phyloP scores from a whole-genome alignment of 306 rosid species.

The Biancaea sappan region DNA sequence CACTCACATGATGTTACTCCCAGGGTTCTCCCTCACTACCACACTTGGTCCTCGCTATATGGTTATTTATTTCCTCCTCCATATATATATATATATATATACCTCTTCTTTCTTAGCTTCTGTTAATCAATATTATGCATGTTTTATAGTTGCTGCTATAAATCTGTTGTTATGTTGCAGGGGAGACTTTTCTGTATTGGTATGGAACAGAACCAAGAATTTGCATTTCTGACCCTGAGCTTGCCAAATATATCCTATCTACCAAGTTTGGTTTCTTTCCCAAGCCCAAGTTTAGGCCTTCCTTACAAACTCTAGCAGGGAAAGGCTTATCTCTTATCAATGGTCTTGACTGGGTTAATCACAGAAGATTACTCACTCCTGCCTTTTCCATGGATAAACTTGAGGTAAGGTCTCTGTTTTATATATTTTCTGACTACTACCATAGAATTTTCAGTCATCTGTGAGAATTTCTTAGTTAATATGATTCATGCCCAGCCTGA shows the following conservation, averaged over 20 bases:
- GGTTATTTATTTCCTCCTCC: constrained; percentile 21
- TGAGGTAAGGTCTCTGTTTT: no score
- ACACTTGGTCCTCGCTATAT: constrained; percentile 38
- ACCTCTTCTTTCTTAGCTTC: neutral
- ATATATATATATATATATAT: neutral
- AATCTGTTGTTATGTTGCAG: constrained; percentile 10
- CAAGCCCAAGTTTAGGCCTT: constrained; percentile 22
- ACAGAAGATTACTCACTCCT: constrained; percentile 38
- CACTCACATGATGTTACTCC: constrained; percentile 27
- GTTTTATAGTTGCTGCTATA: no score
- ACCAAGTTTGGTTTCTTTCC: constrained; percentile 35
- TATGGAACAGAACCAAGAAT: constrained; percentile 24
- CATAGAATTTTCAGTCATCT: no score
- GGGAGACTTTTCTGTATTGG: constrained; percentile 42
- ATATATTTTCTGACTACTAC: no score
- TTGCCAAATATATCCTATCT: constrained; percentile 38
- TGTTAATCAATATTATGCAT: neutral
- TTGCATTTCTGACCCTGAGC: constrained; percentile 31
- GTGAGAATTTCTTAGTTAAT: no score
- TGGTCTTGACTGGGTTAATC: constrained; percentile 34
- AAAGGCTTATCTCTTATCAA: neutral
- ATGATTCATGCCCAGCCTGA: no score
- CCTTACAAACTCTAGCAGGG: constrained; percentile 2
- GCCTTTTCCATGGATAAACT: constrained; percentile 41
- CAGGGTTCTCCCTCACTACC: constrained; percentile 40